Evolutionary conservation across 116 monocot genomes (phyloP), one percentile per base, ranked within the genome.

Genomic region (Trichopus zeylanicus): DNA sequence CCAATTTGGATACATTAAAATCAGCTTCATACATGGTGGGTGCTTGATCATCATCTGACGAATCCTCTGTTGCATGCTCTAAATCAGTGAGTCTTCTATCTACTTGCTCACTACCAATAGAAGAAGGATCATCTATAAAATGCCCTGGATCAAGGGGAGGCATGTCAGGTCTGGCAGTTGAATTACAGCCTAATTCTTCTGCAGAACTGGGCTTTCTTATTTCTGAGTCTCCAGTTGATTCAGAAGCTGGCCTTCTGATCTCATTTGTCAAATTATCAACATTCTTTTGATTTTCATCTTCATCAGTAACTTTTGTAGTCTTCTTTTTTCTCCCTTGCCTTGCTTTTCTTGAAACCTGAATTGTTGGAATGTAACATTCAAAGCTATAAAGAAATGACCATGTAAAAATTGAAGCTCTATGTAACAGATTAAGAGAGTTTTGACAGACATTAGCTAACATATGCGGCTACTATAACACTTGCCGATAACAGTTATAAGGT

Each of bases 301-400:
- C 48, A 26, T 24, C 67, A 18, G 67, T 51, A 7, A 48, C 61
- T 33, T 70, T 81, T 62, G 55, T 9, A 31, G 35, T 58, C 58
- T 80, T 88, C 76, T 64, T 88, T 59, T 70, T 81, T 56, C 61
- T 80, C 21, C 52, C 61, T 60, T 72, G 85, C 63, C 91, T 80
- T 61, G 73, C 65, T 59, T 88, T 98, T 73, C 66, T 91, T 29
- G 88, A 65, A 56, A 98, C 97, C 97, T 98, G 69, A 48, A 62
- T 35, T 11, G 9, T 58, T n/a, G n/a, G n/a, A n/a, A n/a, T n/a
- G n/a, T n/a, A n/a, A n/a, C n/a, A n/a, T n/a, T n/a, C n/a, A n/a
- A n/a, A n/a, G n/a, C n/a, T n/a, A n/a, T n/a, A n/a, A n/a, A n/a
- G n/a, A n/a, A n/a, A n/a, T n/a, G n/a, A n/a, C n/a, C n/a, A n/a